Conservation (phyloP, 140 eudicot genomes). For the Senecio squalidus region DNA sequence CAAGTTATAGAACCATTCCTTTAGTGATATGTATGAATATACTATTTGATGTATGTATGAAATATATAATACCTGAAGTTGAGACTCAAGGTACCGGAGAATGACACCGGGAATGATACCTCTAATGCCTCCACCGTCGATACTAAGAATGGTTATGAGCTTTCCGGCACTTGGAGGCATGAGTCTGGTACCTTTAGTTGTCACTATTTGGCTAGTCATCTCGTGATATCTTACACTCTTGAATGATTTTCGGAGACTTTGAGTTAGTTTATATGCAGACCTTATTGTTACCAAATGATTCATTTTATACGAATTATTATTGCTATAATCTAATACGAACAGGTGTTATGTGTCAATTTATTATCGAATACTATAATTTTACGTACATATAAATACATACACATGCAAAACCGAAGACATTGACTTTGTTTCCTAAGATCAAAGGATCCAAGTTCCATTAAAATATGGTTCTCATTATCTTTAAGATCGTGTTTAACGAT, state of each 20-base stretch:
- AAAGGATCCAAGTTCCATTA: neutral
- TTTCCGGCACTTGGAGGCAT: constrained; percentile 18
- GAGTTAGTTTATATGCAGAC: neutral
- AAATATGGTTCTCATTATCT: too few relatives aligned
- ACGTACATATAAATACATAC: neutral
- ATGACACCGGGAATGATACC: constrained; percentile 42
- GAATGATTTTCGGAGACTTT: neutral
- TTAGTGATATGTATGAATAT: neutral
- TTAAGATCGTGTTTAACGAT: too few relatives aligned
- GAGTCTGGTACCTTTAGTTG: neutral
- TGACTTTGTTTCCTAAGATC: neutral
- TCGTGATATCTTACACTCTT: neutral
- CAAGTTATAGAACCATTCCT: too few relatives aligned
- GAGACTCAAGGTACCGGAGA: constrained; percentile 35
- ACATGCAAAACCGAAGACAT: too few relatives aligned
- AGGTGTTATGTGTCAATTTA: too few relatives aligned
- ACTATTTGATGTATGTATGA: neutral
- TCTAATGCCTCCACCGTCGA: constrained; percentile 45
- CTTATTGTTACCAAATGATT: neutral
- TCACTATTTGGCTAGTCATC: neutral
- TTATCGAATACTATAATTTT: too few relatives aligned
- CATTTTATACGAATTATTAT: too few relatives aligned
- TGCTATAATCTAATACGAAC: neutral
- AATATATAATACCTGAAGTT: constrained; percentile 30
- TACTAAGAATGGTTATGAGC: constrained; percentile 32